phyloP scores from a whole-genome alignment of 495 filamentous ascomycete species.

The Aspergillus avenaceus region DNA sequence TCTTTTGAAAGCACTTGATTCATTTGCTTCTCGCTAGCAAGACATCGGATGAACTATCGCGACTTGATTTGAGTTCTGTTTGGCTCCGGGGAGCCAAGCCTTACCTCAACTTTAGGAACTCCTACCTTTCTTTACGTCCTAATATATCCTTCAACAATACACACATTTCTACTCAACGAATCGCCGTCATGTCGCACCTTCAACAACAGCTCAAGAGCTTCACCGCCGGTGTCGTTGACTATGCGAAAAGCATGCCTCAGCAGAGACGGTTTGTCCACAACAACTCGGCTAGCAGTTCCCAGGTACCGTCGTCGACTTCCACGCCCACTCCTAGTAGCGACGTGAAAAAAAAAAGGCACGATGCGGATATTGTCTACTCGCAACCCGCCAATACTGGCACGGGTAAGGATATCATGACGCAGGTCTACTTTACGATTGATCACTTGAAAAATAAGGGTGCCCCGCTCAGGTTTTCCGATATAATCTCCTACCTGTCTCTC shows the following conservation, averaged over 20 bases:
- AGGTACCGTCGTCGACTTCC: slow-evolving; percentile 36
- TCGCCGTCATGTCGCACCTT: slow-evolving; percentile 37
- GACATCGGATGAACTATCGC: neutral
- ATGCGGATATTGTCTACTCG: slow-evolving; percentile 62
- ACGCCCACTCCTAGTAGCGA: slow-evolving; percentile 38
- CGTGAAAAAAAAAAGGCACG: slow-evolving; percentile 56
- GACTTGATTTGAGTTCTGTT: neutral
- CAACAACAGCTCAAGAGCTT: slow-evolving; percentile 46
- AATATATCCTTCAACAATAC: neutral
- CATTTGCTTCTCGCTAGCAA: no score
- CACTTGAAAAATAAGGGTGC: slow-evolving; percentile 75
- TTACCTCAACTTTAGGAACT: slow-evolving; percentile 1
- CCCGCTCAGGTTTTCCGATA: slow-evolving; percentile 65
- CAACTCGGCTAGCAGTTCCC: slow-evolving; percentile 33
- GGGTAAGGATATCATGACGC: slow-evolving; percentile 75
- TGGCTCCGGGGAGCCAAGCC: slow-evolving; percentile 4
- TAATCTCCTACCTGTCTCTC: slow-evolving; percentile 72
- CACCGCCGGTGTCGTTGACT: slow-evolving; percentile 43
- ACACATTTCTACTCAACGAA: neutral
- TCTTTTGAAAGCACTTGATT: no score
- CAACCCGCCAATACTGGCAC: slow-evolving; percentile 75
- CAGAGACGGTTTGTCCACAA: slow-evolving; percentile 38
- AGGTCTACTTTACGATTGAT: slow-evolving; percentile 77
- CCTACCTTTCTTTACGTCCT: neutral
- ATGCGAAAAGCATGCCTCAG: slow-evolving; percentile 38